These are phyloP conservation scores for Haberlea rhodopensis DNA, from an alignment of 257 asterid genomes.

Conservation along the genomic window DNA sequence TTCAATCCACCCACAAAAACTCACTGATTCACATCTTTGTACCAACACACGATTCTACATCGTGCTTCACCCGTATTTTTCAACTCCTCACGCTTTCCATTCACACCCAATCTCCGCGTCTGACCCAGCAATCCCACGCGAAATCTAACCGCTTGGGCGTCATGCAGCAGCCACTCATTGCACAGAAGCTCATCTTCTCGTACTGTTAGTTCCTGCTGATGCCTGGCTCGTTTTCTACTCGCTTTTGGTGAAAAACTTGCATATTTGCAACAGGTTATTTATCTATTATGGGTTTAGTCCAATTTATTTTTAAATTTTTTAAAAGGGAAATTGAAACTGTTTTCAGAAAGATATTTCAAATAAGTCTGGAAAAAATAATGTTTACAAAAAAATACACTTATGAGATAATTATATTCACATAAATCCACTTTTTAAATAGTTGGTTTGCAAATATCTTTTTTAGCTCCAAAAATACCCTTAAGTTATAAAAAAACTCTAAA, in stretches of 20 bases:
- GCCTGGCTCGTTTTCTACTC: conserved; percentile 43
- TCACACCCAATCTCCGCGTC: conserved; percentile 39
- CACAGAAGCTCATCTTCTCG: conserved; percentile 58
- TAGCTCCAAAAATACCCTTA: no score
- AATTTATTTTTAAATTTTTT: no score
- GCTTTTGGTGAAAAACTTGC: conserved; percentile 37
- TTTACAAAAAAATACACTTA: no score
- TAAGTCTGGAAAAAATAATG: no score
- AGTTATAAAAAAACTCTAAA: no score
- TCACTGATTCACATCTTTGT: conserved; percentile 25
- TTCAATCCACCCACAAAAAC: conserved; percentile 11
- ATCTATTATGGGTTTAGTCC: no score
- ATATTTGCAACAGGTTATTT: conserved; percentile 54
- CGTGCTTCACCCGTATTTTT: conserved; percentile 30
- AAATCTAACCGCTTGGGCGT: conserved; percentile 45
- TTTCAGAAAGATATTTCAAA: no score
- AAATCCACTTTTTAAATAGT: no score
- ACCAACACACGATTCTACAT: conserved; percentile 23
- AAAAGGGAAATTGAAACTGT: no score
- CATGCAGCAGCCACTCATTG: conserved; percentile 43
- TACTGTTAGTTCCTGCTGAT: conserved; percentile 38
- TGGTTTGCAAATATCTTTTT: no score
- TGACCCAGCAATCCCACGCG: conserved; percentile 45
- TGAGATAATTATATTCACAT: no score
- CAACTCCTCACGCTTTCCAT: conserved; percentile 38